A percentile compares a stretch with the other conserved stretches of the same genome.
phyloP scores from a whole-genome alignment of 2,329 filamentous ascomycete genomes.

The Zymoseptoria ardabiliae region DNA sequence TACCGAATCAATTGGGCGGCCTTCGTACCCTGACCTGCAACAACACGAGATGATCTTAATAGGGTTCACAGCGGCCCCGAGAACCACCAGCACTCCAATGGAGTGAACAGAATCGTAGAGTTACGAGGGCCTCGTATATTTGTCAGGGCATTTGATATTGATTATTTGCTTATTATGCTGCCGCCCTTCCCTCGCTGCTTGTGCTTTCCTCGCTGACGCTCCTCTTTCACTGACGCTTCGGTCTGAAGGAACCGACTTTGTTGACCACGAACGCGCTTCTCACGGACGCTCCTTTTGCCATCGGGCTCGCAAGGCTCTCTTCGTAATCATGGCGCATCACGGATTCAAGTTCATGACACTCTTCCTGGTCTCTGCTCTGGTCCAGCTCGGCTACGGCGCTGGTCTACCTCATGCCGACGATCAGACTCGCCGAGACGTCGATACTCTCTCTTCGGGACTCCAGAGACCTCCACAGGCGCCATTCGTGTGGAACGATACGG shows the following conservation, averaged over 20 bases:
- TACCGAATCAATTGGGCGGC: neutral
- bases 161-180: neutral
- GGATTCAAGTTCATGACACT: neutral
- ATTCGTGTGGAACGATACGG: constrained; percentile 65
- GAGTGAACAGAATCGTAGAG: neutral
- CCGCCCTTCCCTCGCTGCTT: neutral
- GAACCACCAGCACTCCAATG: neutral
- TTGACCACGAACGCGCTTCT: too few relatives aligned
- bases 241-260: too few relatives aligned
- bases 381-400: neutral
- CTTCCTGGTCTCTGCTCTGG: neutral
- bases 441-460: constrained; percentile 45
- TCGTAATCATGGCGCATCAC: neutral
- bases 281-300: too few relatives aligned
- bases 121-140: neutral
- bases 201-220: neutral
- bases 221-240: neutral
- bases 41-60: neutral
- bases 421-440: neutral
- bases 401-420: neutral
- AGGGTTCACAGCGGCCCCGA: neutral
- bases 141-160: neutral
- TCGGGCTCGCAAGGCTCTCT: neutral
- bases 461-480: constrained; percentile 66
- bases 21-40: neutral